A percentile compares a stretch with the other conserved stretches of the same genome.
phyloP scores from a whole-genome alignment of 2,329 filamentous ascomycete species.

The Fusarium piperis region DNA sequence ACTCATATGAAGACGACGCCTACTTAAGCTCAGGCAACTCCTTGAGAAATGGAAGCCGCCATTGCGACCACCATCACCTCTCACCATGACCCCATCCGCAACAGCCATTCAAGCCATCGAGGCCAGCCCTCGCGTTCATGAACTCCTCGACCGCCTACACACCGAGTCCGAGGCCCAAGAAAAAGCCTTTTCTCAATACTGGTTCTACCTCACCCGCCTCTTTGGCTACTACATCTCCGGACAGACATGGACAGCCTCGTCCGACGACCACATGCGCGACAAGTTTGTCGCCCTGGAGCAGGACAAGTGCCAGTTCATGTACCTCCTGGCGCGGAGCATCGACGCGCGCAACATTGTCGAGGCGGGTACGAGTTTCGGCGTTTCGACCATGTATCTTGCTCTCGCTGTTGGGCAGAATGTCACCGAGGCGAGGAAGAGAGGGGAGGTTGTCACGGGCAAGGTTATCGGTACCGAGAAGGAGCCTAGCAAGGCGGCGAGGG shows the following conservation, averaged over 20 bases:
- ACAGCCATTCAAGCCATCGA: slow-evolving; percentile 33
- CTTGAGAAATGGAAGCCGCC: background rate
- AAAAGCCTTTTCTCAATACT: slow-evolving; percentile 35
- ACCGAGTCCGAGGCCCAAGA: slow-evolving; percentile 41
- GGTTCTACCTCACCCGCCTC: slow-evolving; percentile 41
- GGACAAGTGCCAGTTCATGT: slow-evolving; percentile 67
- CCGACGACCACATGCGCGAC: slow-evolving; percentile 58
- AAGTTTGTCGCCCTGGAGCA: slow-evolving; percentile 69
- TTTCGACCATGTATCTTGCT: slow-evolving; percentile 71
- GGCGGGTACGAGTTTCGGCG: slow-evolving; percentile 69
- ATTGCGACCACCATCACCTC: background rate
- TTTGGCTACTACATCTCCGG: slow-evolving; percentile 39
- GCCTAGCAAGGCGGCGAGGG: slow-evolving; percentile 59
- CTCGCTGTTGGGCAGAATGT: slow-evolving; percentile 64
- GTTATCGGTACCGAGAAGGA: slow-evolving; percentile 72
- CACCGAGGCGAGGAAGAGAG: slow-evolving; percentile 9
- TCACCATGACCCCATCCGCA: slow-evolving; percentile 31
- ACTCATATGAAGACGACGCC: background rate
- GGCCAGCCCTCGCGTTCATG: slow-evolving; percentile 40
- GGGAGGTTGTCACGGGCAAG: slow-evolving; percentile 33
- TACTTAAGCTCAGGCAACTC: slow-evolving; percentile 5
- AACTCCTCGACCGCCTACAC: slow-evolving; percentile 41
- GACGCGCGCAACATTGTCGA: slow-evolving; percentile 66
- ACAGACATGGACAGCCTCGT: slow-evolving; percentile 27
- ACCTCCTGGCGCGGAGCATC: slow-evolving; percentile 60